Evolutionary conservation across 257 asterid genomes (phyloP), one percentile per base, ranked within the genome.

Genomic region (Paraleonurus japonicus): DNA sequence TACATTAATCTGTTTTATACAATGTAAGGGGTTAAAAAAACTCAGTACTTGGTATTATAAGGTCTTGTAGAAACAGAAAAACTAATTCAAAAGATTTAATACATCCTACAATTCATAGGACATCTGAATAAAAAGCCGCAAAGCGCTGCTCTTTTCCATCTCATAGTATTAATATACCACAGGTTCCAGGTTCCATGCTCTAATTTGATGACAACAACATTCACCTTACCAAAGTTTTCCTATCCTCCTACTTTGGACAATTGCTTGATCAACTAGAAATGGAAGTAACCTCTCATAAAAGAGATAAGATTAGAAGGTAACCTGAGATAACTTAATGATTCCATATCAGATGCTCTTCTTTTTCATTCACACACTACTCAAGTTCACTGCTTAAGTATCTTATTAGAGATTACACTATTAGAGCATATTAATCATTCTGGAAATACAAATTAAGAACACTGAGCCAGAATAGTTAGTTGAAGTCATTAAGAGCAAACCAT

Each of bases 1-100:
- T 91, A 91, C 90, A 86, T 86, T 69, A 94, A 75, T 73, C 98
- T 90, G 96, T 62, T 81, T 53, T 41, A 64, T 65, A 61, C 72
- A 76, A 64, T 51, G 32, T 26, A 26, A 19, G 22, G 53, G 20
- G 64, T 41, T n/a, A 59, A 71, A 74, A 30, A 68, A 67, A 27
- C 22, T 8, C 10, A 6, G 37, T 22, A 35, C 28, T 30, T 23
- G 28, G 60, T 17, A 19, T 53, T 20, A 53, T 20, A 19, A 53
- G 26, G 60, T 39, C 51, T 23, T 19, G 28, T 10, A 26, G 33
- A 61, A 80, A 45, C 33, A 64, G 39, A 70, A 5, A 11, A 43
- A 11, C 23, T 28, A 26, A 51, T 51, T 77, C 37, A 69, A 60
- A 60, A 50, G 7, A 57, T 53, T 65, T 27, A 70, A 37, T 24